These are phyloP conservation scores for Tetrapyrgos nigripes DNA, from an alignment of 1,284 basidiomycete genomes.

Conservation along the genomic window DNA sequence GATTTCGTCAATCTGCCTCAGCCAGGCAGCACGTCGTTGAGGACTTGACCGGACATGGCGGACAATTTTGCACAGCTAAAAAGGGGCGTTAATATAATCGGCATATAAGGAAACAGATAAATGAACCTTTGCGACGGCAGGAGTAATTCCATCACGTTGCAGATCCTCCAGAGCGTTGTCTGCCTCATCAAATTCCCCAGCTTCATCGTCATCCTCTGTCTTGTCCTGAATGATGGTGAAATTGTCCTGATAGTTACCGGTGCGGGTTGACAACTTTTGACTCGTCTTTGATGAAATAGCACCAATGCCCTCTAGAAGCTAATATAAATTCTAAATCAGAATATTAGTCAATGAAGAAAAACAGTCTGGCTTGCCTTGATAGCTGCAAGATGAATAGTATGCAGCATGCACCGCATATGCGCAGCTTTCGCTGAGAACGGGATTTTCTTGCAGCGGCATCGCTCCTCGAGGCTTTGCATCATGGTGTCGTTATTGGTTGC, in stretches of 20 bases:
- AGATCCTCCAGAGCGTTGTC: conserved; percentile 3
- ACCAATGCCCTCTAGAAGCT: conserved; percentile 38
- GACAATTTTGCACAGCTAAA: conserved; percentile 33
- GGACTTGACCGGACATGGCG: conserved; percentile 28
- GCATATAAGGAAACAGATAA: background rate
- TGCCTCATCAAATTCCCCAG: conserved; percentile 17
- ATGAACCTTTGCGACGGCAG: conserved; percentile 17
- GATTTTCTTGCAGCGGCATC: background rate
- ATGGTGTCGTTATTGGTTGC: conserved; percentile 12
- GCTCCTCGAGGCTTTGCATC: background rate
- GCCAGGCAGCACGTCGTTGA: too few species aligned
- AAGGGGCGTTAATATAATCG: background rate
- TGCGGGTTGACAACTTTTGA: too few species aligned
- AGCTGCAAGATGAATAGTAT: too few species aligned
- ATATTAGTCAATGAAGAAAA: background rate
- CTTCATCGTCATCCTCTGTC: background rate
- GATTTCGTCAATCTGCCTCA: background rate
- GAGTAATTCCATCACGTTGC: background rate
- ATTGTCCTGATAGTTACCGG: conserved; percentile 16
- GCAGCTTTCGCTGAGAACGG: background rate
- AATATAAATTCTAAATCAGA: background rate
- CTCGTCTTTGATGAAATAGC: too few species aligned
- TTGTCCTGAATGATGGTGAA: conserved; percentile 20
- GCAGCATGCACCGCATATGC: background rate
- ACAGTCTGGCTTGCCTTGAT: conserved; percentile 28